Evolutionary conservation across 1,139 yeast genomes (phyloP), one percentile per base, ranked within the genome.

Genomic region (Magnusiomyces fungicola): DNA sequence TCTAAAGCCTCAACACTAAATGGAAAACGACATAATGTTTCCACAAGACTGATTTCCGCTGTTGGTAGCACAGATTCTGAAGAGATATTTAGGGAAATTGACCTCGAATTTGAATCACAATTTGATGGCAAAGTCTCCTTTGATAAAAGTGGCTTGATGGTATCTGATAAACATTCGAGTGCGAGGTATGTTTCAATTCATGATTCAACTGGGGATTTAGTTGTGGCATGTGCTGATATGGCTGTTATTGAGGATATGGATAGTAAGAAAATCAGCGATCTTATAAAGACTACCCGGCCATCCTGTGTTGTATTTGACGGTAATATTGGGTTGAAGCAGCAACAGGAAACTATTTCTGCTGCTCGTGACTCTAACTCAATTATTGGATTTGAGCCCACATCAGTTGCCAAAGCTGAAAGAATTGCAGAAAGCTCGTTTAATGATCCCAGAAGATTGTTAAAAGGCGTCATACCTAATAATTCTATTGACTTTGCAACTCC

Each of bases 141-240:
- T 16, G 78, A 76, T 49, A 61, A 64, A 1, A 55, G 72, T 1
- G 80, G 80, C 0, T 68, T 81, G n/a, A 50, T 55, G 24, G 56
- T 60, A 7, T 52, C 67, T 36, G 52, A 58, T 2, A 53, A 59
- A 1, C 57, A 55, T 19, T 50, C 62, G 16, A 83, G 94, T 0
- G 88, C 94, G 0, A 85, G 83, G 57, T 89, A 89, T 59, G 74
- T 79, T 5, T 80, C 95, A 1, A 73, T 81, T 52, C 92, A 86
- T 59, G 78, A 77, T 51, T 55, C 58, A 0, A 61, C 68, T 2
- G 96, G 96, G 0, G 81, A 76, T 3, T 69, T 88, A 46, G 62
- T 84, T 6, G 70, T 85, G 18, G 95, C 96, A 0, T 81, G 89
- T 62, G 92, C 96, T 3, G 96, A 86, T 61, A 88, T 89, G 96